These are phyloP conservation scores for Xylaria nigripes DNA, from an alignment of 495 filamentous ascomycete genomes.

Conservation along the genomic window DNA sequence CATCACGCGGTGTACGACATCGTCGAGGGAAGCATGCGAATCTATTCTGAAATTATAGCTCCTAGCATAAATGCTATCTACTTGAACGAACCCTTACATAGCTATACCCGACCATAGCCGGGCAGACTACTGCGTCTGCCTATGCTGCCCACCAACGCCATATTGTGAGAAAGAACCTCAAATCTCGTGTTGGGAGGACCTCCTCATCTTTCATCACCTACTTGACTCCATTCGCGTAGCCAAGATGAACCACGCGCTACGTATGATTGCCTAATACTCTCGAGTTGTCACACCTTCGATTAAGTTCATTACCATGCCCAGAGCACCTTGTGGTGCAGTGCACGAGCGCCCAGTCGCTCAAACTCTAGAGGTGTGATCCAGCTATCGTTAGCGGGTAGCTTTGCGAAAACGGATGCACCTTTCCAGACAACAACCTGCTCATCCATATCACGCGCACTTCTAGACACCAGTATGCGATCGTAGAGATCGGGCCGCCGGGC, in stretches of 20 bases:
- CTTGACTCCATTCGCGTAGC: background rate
- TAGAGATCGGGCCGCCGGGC: constrained; percentile 56
- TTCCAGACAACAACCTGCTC: constrained; percentile 96
- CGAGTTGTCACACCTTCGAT: background rate
- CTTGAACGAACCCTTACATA: too few species aligned
- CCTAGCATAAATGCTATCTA: too few species aligned
- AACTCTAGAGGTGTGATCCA: constrained; percentile 89
- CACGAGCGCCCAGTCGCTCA: constrained; percentile 70
- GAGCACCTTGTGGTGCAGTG: constrained; percentile 81
- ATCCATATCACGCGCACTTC: constrained; percentile 84
- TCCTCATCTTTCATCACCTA: background rate
- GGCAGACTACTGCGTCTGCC: background rate
- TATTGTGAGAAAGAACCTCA: background rate
- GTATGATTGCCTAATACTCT: background rate
- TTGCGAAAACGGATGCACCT: constrained; percentile 94
- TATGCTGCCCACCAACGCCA: background rate
- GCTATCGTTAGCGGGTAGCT: constrained; percentile 81
- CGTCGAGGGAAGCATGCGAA: too few species aligned
- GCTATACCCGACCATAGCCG: background rate
- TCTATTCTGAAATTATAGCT: too few species aligned
- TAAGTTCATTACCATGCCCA: constrained; percentile 47
- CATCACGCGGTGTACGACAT: too few species aligned
- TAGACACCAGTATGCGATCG: constrained; percentile 81
- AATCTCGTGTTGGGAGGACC: background rate
- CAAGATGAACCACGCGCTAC: background rate